Percentiles rank a stretch among this genome's conserved stretches.
These are phyloP conservation scores for Trypanosoma mega DNA, from an alignment of 208 protist genomes.

Conservation along the genomic window DNA sequence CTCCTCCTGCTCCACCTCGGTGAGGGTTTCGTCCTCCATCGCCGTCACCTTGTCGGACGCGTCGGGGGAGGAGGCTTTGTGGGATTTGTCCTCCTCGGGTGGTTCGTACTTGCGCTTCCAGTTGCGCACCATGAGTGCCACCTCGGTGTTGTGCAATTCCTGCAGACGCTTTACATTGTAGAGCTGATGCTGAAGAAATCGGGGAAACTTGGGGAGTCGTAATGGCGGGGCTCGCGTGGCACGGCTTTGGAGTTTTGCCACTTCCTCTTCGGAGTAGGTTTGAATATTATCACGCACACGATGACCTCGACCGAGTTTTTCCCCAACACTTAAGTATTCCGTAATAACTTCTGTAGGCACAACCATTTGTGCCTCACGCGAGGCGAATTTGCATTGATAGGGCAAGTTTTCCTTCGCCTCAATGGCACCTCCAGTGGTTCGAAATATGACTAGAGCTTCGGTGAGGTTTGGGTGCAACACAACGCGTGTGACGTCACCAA, in stretches of 20 bases:
- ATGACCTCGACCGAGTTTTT: slow-evolving; percentile 86
- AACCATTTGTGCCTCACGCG: slow-evolving; percentile 62
- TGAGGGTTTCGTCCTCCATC: slow-evolving; percentile 57
- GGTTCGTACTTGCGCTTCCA: slow-evolving; percentile 70
- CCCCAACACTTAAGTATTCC: slow-evolving; percentile 58
- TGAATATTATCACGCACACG: slow-evolving; percentile 64
- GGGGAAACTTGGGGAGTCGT: slow-evolving; percentile 62
- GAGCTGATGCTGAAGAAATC: slow-evolving; percentile 77
- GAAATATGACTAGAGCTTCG: slow-evolving; percentile 84
- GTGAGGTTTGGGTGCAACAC: slow-evolving; percentile 83
- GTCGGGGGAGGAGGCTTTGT: too few species aligned
- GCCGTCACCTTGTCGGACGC: neutral
- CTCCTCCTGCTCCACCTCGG: slow-evolving; percentile 76
- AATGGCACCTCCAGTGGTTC: slow-evolving; percentile 69
- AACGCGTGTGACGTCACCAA: slow-evolving; percentile 72
- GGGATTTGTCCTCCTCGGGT: slow-evolving; percentile 1
- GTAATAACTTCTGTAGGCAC: slow-evolving; percentile 82
- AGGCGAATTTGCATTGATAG: slow-evolving; percentile 60
- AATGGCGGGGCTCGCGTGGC: slow-evolving; percentile 57
- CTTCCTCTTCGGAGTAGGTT: slow-evolving; percentile 68
- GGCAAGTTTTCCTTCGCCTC: slow-evolving; percentile 75
- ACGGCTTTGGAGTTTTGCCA: slow-evolving; percentile 50
- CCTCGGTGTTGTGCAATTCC: slow-evolving; percentile 82
- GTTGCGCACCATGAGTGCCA: slow-evolving; percentile 75
- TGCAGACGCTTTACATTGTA: slow-evolving; percentile 77